Conservation (phyloP, 371 early-diverging fungal species). For the Apophysomyces sp. region DNA sequence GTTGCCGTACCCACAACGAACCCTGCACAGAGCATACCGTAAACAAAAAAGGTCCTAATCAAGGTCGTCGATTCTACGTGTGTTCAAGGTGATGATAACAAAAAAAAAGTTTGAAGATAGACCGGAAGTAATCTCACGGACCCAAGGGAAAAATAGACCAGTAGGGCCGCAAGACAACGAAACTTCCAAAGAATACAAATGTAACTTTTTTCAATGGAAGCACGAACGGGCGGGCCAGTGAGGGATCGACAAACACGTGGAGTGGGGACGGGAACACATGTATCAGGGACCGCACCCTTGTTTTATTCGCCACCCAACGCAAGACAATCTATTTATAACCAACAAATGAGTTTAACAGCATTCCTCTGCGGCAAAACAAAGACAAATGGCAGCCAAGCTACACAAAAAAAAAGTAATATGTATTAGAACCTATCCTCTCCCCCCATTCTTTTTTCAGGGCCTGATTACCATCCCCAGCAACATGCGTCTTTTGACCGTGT, state of each 20-base stretch:
- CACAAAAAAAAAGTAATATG: slow-evolving; percentile 1
- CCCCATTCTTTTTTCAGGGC: background rate
- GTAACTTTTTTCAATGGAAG: slow-evolving; percentile 29
- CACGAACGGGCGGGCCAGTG: slow-evolving; percentile 6
- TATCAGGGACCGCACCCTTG: background rate
- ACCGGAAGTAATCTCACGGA: background rate
- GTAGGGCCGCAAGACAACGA: slow-evolving; percentile 41
- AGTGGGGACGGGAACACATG: background rate
- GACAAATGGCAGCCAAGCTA: slow-evolving; percentile 29
- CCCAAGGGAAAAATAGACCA: slow-evolving; percentile 27
- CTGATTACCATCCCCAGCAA: slow-evolving; percentile 45
- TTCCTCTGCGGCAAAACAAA: slow-evolving; percentile 26
- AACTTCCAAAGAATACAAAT: slow-evolving; percentile 56
- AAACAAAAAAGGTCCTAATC: slow-evolving; percentile 72
- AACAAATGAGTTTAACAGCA: slow-evolving; percentile 12
- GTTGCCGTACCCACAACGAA: slow-evolving; percentile 64
- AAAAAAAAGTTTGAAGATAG: background rate
- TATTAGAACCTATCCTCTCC: background rate
- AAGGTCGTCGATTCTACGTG: slow-evolving; percentile 69
- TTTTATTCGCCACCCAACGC: background rate
- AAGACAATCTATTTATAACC: background rate
- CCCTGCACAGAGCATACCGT: slow-evolving; percentile 64
- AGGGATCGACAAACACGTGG: slow-evolving; percentile 6
- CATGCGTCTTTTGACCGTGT: slow-evolving; percentile 42
- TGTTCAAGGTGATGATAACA: slow-evolving; percentile 57